Evolutionary conservation across 2,329 filamentous ascomycete species (phyloP), one percentile per base, ranked within the genome.

Genomic region (Metarhizium anisopliae): DNA sequence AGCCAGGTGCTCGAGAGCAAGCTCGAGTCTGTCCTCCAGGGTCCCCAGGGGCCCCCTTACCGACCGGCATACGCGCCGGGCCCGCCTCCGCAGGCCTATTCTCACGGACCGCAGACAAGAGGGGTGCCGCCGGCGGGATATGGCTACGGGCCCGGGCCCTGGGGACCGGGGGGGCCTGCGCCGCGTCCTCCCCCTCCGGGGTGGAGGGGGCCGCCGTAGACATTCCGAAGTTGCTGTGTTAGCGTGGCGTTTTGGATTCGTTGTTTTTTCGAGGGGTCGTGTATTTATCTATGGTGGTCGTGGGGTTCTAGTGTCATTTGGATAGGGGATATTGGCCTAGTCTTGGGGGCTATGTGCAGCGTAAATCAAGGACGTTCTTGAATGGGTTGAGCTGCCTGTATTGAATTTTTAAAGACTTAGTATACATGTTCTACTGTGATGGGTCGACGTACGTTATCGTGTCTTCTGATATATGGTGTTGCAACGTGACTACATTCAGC

Each of bases 1-100:
- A 66, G 66, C 29, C 64, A 69, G 50, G 66, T 64, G 13, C 58
- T 72, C 25, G 70, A 72, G 58, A 69, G 61, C 50, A 68, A 62
- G 38, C 58, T 70, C 49, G 68, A 65, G 25, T 61, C 66, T 3
- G 66, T 68, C 45, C 53, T 67, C 50, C 67, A 69, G 47, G 59
- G 59, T 3, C 59, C 57, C 20, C 53, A 51, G 16, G 58, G 58
- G 1, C 45, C 58, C n/a, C 49, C 57, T 14, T 32, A 57, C 11
- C 51, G 51, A 20, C 60, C 59, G 3, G 55, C 47, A n/a, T 54
- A 60, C 43, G 11, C 47, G 30, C 47, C 51, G 7, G 51, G 42
- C 6, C 55, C 45, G 49, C 55, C 55, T 20, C 29, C 10, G 18
- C 52, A 56, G 18, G 29, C 30, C 11, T 50, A 54, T 47, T 42